phyloP scores from a whole-genome alignment of 1,284 basidiomycete species.

The Ganoderma lucidum region DNA sequence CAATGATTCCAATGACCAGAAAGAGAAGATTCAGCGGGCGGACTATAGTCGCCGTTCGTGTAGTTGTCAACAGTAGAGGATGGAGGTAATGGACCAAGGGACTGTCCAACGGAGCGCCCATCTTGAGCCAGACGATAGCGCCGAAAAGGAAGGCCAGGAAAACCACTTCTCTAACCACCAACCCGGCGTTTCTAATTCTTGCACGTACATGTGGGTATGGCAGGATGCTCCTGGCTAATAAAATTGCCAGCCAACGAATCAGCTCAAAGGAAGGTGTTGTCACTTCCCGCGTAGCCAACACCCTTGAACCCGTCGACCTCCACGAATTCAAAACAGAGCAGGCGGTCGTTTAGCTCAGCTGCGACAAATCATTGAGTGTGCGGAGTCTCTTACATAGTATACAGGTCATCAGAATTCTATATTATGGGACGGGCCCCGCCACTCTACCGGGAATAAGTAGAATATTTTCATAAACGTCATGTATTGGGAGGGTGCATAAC shows the following conservation, averaged over 20 bases:
- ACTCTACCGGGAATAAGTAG: conserved; percentile 20
- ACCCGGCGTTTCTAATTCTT: too few species aligned
- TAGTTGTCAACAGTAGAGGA: background rate
- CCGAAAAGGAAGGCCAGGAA: conserved; percentile 19
- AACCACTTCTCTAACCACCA: too few species aligned
- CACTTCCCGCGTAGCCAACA: too few species aligned
- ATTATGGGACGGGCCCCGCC: background rate
- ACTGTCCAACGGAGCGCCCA: conserved; percentile 11
- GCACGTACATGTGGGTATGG: too few species aligned
- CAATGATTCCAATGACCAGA: background rate
- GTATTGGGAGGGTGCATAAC: conserved; percentile 30
- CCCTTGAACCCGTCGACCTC: too few species aligned
- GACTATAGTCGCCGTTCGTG: background rate
- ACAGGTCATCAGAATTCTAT: background rate
- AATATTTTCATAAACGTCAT: conserved; percentile 36
- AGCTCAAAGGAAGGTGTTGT: too few species aligned
- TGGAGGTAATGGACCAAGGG: conserved; percentile 10
- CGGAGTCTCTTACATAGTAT: background rate
- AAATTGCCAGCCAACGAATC: too few species aligned
- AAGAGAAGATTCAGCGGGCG: background rate
- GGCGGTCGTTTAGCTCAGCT: background rate
- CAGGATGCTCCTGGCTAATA: too few species aligned
- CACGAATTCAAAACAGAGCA: too few species aligned
- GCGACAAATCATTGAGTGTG: background rate
- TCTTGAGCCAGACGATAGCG: background rate